phyloP scores from a whole-genome alignment of 1,284 basidiomycete genomes.

The Microbotryum silenes-acaulis region DNA sequence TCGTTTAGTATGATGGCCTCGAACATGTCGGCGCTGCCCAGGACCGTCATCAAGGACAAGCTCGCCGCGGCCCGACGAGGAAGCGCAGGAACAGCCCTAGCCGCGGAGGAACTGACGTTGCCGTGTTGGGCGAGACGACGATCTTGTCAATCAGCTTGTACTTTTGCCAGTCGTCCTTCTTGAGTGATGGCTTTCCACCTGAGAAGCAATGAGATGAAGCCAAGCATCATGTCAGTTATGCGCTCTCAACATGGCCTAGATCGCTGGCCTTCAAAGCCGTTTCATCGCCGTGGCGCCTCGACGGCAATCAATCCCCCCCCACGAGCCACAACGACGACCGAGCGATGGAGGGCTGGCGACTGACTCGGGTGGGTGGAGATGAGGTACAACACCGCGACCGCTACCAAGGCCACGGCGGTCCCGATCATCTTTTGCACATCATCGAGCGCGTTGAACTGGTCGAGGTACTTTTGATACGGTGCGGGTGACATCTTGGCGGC shows the following conservation, averaged over 20 bases:
- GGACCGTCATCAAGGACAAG: neutral
- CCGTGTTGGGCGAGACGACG: conserved; percentile 87
- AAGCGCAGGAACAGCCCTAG: neutral
- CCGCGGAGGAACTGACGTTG: conserved; percentile 54
- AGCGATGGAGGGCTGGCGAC: conserved; percentile 23
- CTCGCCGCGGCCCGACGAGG: conserved; percentile 21
- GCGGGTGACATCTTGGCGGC: neutral
- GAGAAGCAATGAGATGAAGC: conserved; percentile 2
- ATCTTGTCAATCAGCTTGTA: conserved; percentile 77
- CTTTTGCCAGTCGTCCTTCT: conserved; percentile 67
- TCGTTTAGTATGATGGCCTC: conserved; percentile 10
- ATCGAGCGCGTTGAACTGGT: neutral
- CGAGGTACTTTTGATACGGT: neutral
- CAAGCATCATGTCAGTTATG: neutral
- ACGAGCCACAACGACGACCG: conserved; percentile 18
- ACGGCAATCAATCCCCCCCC: conserved; percentile 13
- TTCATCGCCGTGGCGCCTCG: too few relatives aligned
- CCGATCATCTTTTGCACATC: neutral
- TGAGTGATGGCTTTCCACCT: conserved; percentile 52
- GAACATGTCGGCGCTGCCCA: neutral
- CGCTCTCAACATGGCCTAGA: neutral
- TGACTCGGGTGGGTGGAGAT: too few relatives aligned
- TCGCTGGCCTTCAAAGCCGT: too few relatives aligned
- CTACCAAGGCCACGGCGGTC: neutral
- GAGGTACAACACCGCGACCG: too few relatives aligned